A percentile compares a stretch with the other conserved stretches of the same genome.
Evolutionary conservation across 2,329 filamentous ascomycete genomes (phyloP).

Genomic region (Pseudogymnoascus sp.): DNA sequence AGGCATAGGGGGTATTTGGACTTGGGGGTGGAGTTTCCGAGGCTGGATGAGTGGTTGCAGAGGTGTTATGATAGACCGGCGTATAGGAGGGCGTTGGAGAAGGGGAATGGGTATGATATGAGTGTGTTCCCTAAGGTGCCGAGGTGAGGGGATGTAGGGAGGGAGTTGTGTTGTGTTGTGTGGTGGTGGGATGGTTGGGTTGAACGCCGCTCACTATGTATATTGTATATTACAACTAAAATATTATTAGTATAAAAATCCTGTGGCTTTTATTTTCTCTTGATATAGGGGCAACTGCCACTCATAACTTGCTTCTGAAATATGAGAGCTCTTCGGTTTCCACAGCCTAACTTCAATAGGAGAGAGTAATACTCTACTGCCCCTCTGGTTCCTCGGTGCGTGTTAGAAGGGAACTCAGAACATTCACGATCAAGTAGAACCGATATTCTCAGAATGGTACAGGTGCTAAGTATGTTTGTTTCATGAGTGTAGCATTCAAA

Average conservation of each 20-base stretch:
- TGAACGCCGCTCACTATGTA: neutral
- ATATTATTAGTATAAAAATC: neutral
- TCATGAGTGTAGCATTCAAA: constrained; percentile 23
- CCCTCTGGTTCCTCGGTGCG: neutral
- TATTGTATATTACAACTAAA: neutral
- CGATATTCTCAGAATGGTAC: neutral
- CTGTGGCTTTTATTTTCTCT: neutral
- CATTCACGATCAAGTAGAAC: neutral
- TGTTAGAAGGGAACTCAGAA: neutral
- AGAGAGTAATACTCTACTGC: neutral
- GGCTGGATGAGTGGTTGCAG: constrained; percentile 29
- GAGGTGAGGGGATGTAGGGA: neutral
- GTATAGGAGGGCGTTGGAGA: constrained; percentile 30
- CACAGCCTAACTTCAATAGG: neutral
- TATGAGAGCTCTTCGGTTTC: neutral
- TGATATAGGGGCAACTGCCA: neutral
- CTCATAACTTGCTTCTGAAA: neutral
- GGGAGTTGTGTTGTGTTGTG: neutral
- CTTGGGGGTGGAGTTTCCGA: constrained; percentile 30
- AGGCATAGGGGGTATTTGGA: constrained; percentile 29
- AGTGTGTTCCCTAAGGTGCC: constrained; percentile 14
- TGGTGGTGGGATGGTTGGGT: neutral
- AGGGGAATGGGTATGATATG: constrained; percentile 31
- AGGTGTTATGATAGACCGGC: constrained; percentile 27
- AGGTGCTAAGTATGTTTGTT: constrained; percentile 15